phyloP scores from a whole-genome alignment of 2,329 filamentous ascomycete genomes.

The Penicillium freii region DNA sequence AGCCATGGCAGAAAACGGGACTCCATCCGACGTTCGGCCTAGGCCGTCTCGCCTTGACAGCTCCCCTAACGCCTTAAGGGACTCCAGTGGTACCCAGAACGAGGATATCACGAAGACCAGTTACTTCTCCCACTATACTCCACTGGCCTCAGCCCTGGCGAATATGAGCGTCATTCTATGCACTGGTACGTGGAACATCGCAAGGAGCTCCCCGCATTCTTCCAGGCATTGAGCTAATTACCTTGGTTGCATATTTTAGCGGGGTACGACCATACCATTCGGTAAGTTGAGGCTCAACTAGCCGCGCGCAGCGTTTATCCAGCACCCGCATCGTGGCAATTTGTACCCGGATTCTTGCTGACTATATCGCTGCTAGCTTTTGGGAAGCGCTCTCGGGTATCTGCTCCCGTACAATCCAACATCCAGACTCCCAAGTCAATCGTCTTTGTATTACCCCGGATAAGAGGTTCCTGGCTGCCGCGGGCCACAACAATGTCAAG shows the following conservation, averaged over 20 bases:
- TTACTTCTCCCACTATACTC: conserved; percentile 23
- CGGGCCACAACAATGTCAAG: conserved; percentile 82
- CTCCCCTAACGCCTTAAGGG: background rate
- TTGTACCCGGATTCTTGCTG: background rate
- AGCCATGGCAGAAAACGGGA: background rate
- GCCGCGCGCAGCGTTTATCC: background rate
- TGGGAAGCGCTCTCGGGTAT: conserved; percentile 98
- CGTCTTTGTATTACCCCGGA: conserved; percentile 97
- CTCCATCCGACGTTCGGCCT: background rate
- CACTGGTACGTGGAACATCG: conserved; percentile 52
- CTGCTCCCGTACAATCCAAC: conserved; percentile 95
- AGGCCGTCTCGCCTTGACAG: background rate
- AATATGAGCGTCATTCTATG: conserved; percentile 66
- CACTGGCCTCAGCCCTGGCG: conserved; percentile 3
- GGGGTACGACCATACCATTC: conserved; percentile 73
- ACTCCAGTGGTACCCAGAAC: background rate
- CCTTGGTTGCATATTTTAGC: conserved; percentile 45
- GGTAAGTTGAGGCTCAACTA: conserved; percentile 48
- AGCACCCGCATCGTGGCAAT: background rate
- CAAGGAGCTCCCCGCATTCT: conserved; percentile 18
- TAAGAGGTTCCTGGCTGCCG: conserved; percentile 88
- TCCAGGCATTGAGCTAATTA: conserved; percentile 16
- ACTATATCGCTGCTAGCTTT: conserved; percentile 59
- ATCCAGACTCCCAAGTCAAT: conserved; percentile 97
- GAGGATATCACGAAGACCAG: conserved; percentile 17